Evolutionary conservation across 345 rosid species (phyloP), one percentile per base, ranked within the genome.

Genomic region (Eucalyptus melliodora): DNA sequence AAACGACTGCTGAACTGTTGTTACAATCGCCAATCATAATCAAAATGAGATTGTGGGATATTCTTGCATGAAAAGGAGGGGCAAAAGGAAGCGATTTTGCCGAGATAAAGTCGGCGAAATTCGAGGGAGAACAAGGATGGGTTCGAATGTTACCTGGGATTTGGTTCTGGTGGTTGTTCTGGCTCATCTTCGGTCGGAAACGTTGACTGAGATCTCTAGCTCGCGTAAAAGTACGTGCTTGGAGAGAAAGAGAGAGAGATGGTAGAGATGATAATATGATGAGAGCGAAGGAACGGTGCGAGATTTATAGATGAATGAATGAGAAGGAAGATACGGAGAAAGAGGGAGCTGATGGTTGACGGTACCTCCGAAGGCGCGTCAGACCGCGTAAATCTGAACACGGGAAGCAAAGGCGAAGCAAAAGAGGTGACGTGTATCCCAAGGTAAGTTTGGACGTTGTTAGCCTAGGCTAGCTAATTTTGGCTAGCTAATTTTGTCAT

Each of bases 161-260:
- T 44, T 89, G 93, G 87, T 81, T 92, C 10, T 83, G 91, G 80
- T 88, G 62, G 91, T 90, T 42, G 88, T 42, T 59, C 23, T 86
- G 94, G 86, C 91, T 91, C 93, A 93, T 93, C 87, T 12, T 89
- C n/a, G 80, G 59, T 59, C 16, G 26, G 47, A 31, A 69, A 69
- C 23, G 80, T 8, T 5, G 23, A 8, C 23, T 16, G 24, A 69
- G 42, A 69, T 67, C 77, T 30, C 72, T 31, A 16, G 80, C 42
- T 31, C 40, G 34, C 40, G 40, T 4, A 67, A 8, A 67, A 67
- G 80, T 67, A 8, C 19, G 11, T 67, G 40, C 21, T n/a, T 16
- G 40, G 10, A 31, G 77, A 16, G 77, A 13, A 2, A 60, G n/a
- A 60, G 69, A 59, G 3, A 15, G 37, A 67, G 80, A 67, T 67